Percentiles rank a stretch among this genome's conserved stretches.
These are phyloP conservation scores for Nepenthes alata DNA, from an alignment of 179 eudicot genomes.

Conservation along the genomic window DNA sequence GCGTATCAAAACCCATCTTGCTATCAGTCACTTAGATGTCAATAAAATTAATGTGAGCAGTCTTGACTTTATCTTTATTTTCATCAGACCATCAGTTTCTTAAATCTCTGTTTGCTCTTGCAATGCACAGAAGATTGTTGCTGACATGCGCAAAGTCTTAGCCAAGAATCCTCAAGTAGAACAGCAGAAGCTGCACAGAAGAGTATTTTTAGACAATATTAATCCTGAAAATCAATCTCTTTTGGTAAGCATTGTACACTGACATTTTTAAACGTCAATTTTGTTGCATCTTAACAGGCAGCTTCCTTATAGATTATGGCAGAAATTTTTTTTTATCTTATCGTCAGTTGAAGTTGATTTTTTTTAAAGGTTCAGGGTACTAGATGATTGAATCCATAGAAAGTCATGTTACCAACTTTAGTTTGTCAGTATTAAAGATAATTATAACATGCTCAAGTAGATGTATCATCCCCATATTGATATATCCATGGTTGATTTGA, in stretches of 20 bases:
- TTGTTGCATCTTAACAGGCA: background rate
- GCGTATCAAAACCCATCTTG: conserved; percentile 92
- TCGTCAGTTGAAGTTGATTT: too few relatives aligned
- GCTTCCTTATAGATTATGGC: background rate
- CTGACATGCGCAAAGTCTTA: conserved; percentile 97
- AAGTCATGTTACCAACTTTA: background rate
- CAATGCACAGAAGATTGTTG: conserved; percentile 66
- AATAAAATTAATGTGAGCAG: conserved; percentile 67
- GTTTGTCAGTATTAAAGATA: too few relatives aligned
- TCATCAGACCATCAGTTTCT: background rate
- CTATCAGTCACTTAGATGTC: conserved; percentile 84
- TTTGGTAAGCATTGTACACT: conserved; percentile 26
- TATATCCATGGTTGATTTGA: too few relatives aligned
- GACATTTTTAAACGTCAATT: background rate
- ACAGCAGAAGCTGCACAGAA: conserved; percentile 85
- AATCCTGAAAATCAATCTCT: conserved; percentile 90
- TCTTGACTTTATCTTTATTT: conserved; percentile 2
- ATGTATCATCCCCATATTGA: too few relatives aligned
- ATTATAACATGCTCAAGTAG: too few relatives aligned
- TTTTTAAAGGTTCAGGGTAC: background rate
- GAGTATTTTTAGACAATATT: conserved; percentile 74
- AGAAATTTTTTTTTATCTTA: background rate
- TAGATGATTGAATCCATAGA: background rate
- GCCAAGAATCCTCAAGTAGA: conserved; percentile 94
- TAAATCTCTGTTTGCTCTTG: background rate